Base-by-base conservation (phyloP, 2,329 filamentous ascomycete species). In the Tolypocladium amazonense region DNA sequence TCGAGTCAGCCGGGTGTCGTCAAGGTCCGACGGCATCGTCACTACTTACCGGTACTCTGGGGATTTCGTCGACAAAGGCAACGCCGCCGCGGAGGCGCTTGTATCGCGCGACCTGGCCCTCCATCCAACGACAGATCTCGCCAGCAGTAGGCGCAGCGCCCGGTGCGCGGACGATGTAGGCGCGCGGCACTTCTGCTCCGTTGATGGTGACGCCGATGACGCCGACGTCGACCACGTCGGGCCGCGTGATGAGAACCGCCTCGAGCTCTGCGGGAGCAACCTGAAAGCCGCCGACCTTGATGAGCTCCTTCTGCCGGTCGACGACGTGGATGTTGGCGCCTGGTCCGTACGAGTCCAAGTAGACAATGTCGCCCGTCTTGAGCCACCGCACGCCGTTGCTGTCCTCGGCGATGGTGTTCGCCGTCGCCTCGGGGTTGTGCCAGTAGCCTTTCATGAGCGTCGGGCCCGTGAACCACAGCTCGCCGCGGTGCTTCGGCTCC, bases 311-410 rank as follows among this genome's bases (percentile, higher is more conserved):
- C 58, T 84, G 83, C 45, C 89, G 82, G 71, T 93, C 89, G 38
- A 92, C 88, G 60, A 96, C 88, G 71, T 89, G 88, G 27, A 53
- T 53, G 50, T 53, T 53, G 50, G 8, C 50, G 53, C 95, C 70
- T 68, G 95, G 91, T 71, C 94, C 89, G 64, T 86, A 76, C 2
- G 88, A 89, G 2, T 80, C 79, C 27, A 93, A 75, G 5, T 92
- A 77, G 0, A 87, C 90, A 69, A 93, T 89, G 66, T 96, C 90
- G 14, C 91, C 91, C 0, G 91, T 95, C 39, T 82, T 83, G 79
- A 93, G 83, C 82, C 89, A 92, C 64, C 83, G 72, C 58, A 61
- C 27, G 8, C 84, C 83, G 63, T 90, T 84, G 7, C 85, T 78
- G 58, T 83, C 78, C 61, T 72, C 75, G 0, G 83, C 68, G 66